These are phyloP conservation scores for Proliferodiscus dingleyae DNA, from an alignment of 2,329 filamentous ascomycete species.

Conservation along the genomic window DNA sequence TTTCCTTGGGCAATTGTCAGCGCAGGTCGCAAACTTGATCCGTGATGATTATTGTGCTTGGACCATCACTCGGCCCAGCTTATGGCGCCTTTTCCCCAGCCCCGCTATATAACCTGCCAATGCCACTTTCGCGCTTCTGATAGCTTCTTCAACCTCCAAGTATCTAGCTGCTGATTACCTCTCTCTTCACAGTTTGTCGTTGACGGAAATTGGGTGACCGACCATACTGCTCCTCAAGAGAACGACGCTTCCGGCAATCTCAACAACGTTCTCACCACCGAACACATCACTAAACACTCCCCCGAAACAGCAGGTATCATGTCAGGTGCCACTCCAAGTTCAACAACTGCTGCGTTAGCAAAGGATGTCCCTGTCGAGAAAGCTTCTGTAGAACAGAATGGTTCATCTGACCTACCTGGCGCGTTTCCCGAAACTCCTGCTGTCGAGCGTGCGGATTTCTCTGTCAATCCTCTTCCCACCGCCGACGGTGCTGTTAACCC, in stretches of 20 bases:
- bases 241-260: conserved; percentile 77
- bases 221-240: conserved; percentile 76
- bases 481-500: conserved; percentile 70
- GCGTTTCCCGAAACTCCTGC: conserved; percentile 69
- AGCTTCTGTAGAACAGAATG: conserved; percentile 20
- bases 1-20: too few relatives aligned
- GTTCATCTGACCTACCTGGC: conserved; percentile 53
- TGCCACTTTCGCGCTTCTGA: background rate
- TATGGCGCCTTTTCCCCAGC: conserved; percentile 24
- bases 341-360: conserved; percentile 67
- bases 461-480: conserved; percentile 58
- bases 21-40: too few relatives aligned
- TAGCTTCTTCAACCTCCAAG: background rate
- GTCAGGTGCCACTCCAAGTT: conserved; percentile 64
- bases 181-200: conserved; percentile 71
- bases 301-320: conserved; percentile 46
- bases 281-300: conserved; percentile 56
- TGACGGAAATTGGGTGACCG: conserved; percentile 83
- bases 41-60: conserved; percentile 13
- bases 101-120: conserved; percentile 20
- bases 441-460: conserved; percentile 38
- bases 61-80: conserved; percentile 14
- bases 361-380: conserved; percentile 56
- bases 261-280: conserved; percentile 84
- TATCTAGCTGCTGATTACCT: conserved; percentile 3